Evolutionary conservation across 1,284 basidiomycete species (phyloP).

Genomic region (Cryptococcus sp.): DNA sequence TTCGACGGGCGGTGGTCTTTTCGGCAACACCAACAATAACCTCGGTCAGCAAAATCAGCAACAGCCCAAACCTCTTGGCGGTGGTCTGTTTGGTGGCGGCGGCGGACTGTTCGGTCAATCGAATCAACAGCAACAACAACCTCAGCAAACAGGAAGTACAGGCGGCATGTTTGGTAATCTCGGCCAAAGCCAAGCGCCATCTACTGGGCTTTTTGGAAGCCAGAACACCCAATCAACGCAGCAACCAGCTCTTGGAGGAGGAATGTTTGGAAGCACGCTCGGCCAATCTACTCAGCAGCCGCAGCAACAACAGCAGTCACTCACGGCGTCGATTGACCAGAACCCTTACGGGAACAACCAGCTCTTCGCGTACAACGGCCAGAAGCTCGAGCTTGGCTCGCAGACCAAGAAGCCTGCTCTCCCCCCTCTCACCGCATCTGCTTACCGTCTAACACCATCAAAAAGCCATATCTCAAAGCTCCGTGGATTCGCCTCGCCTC

Average conservation of each 20-base stretch:
- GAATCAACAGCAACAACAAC: slow-evolving; percentile 27
- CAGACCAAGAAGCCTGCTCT: slow-evolving; percentile 55
- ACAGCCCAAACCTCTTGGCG: slow-evolving; percentile 23
- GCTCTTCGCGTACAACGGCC: slow-evolving; percentile 55
- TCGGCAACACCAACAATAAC: slow-evolving; percentile 47
- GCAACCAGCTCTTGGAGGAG: slow-evolving; percentile 28
- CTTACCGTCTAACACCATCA: slow-evolving; percentile 52
- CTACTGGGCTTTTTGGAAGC: slow-evolving; percentile 55
- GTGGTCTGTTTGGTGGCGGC: slow-evolving; percentile 34
- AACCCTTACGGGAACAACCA: slow-evolving; percentile 80
- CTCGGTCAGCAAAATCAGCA: slow-evolving; percentile 39
- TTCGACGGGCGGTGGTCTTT: slow-evolving; percentile 46
- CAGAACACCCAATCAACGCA: slow-evolving; percentile 38
- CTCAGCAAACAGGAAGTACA: slow-evolving; percentile 11
- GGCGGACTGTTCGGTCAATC: slow-evolving; percentile 47
- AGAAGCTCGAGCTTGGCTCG: slow-evolving; percentile 46
- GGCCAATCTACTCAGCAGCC: slow-evolving; percentile 41
- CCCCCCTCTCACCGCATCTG: slow-evolving; percentile 53
- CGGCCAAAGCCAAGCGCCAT: slow-evolving; percentile 33
- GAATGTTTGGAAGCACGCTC: slow-evolving; percentile 37
- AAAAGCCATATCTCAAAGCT: slow-evolving; percentile 55
- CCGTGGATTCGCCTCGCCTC: slow-evolving; percentile 56
- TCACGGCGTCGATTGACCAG: slow-evolving; percentile 84
- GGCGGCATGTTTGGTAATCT: slow-evolving; percentile 57
- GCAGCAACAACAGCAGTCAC: slow-evolving; percentile 54